Conservation (phyloP, 129 eudicot species). For the Artemisia annua region DNA sequence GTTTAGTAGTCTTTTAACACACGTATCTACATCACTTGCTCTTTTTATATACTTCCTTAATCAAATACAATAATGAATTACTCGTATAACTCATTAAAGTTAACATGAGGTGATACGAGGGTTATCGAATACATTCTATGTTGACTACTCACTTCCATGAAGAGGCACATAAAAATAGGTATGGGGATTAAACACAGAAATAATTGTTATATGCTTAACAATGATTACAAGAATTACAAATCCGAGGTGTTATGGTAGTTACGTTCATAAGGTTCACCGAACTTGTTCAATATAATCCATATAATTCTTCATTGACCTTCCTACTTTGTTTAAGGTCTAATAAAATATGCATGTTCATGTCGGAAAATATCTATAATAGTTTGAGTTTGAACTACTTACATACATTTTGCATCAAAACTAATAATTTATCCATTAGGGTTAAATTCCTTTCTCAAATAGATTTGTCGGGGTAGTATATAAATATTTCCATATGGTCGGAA, state of each 20-base stretch:
- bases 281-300: neutral
- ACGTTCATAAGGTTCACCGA: neutral
- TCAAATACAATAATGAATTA: neutral
- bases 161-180: neutral
- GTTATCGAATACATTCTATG: neutral
- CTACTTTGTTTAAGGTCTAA: too few species aligned
- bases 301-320: neutral
- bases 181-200: neutral
- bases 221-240: neutral
- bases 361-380: too few species aligned
- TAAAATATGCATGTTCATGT: too few species aligned
- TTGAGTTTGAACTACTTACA: too few species aligned
- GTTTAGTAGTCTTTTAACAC: neutral
- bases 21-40: conserved; percentile 6
- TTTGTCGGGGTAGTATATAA: too few species aligned
- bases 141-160: conserved; percentile 10
- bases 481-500: neutral
- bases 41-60: neutral
- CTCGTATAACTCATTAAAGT: neutral
- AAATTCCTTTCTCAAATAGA: too few species aligned
- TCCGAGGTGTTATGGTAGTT: neutral
- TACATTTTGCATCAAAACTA: too few species aligned
- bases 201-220: neutral
- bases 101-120: neutral
- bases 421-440: too few species aligned